Base-by-base conservation (phyloP, 2,329 filamentous ascomycete species). In the Trichoderma endophyticum region DNA sequence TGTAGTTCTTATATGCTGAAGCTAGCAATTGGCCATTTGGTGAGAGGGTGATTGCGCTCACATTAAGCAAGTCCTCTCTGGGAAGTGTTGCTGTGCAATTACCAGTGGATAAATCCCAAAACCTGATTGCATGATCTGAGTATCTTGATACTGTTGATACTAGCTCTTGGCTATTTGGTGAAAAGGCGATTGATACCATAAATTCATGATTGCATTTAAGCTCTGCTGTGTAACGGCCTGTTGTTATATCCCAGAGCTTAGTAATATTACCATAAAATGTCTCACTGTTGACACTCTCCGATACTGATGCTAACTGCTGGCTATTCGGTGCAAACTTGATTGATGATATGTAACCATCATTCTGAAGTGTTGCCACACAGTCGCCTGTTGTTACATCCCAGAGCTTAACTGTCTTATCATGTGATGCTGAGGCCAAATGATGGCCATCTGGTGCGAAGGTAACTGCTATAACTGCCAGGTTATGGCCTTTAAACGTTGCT, bases 121-220 rank as follows among this genome's bases (percentile, higher is more conserved):
- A 1, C 15, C 7, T 43, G 36, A 18, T 43, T 43, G 15, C 18
- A 8, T 43, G 0, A 18, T 18, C 15, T 8, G 1, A 0, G n/a
- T n/a, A n/a, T n/a, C n/a, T n/a, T n/a, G n/a, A n/a, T 1, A 8
- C 18, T 43, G 36, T 2, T 43, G 39, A 43, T 43, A n/a, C 39
- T 8, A 43, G 39, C 39, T n/a, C 15, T n/a, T 43, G 39, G 15
- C 39, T 43, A n/a, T 43, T 43, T 43, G 39, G 39, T 9, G 39
- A 43, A 43, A 43, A 43, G 18, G 7, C 15, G 8, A 43, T n/a
- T 8, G 39, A 43, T 18, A 8, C 8, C 2, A 43, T 43, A n/a
- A 4, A 8, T 8, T 18, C 1, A 0, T 1, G 0, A 39, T 43
- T n/a, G 39, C 15, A 2, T 18, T 43, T 2, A 43, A 43, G 39